Evolutionary conservation across 768 basidiomycete species (phyloP).

Genomic region (button mushroom (Agaricus bisporus)): DNA sequence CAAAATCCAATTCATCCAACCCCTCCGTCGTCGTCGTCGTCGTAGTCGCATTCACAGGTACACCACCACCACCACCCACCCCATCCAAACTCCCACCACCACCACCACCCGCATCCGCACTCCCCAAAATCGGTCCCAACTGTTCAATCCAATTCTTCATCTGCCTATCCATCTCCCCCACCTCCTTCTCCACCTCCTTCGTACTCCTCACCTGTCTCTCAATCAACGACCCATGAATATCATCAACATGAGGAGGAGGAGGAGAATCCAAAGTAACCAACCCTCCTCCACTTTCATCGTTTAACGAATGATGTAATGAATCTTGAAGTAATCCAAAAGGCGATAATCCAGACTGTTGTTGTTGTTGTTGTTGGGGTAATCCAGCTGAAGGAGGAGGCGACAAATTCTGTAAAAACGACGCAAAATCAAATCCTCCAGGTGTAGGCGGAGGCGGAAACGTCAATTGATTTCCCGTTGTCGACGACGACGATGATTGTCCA

Average conservation of each 20-base stretch:
- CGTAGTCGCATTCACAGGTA: not conserved
- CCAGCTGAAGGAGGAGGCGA: not conserved
- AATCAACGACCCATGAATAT: slow-evolving; percentile 22
- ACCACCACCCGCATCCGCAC: not conserved
- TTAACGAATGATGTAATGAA: too few relatives aligned
- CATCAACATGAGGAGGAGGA: too few relatives aligned
- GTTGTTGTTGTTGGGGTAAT: not conserved
- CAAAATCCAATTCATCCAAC: not conserved
- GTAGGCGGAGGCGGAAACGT: slow-evolving; percentile 24
- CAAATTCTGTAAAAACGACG: slow-evolving; percentile 4
- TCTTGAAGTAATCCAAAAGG: slow-evolving; percentile 16
- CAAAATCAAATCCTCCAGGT: slow-evolving; percentile 1
- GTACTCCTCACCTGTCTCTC: slow-evolving; percentile 55
- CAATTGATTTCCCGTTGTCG: slow-evolving; percentile 17
- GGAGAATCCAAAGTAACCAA: too few relatives aligned
- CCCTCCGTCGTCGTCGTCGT: not conserved
- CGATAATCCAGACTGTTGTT: slow-evolving; percentile 10
- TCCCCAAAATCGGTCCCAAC: slow-evolving; percentile 42
- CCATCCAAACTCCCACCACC: slow-evolving; percentile 17
- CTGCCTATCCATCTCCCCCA: slow-evolving; percentile 60
- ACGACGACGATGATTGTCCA: too few relatives aligned
- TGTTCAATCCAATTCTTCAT: slow-evolving; percentile 69
- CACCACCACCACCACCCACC: not conserved
- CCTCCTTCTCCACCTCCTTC: slow-evolving; percentile 63
- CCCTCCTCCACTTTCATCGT: too few relatives aligned